A percentile compares a stretch with the other conserved stretches of the same genome.
phyloP scores from a whole-genome alignment of 2,329 filamentous ascomycete genomes.

The Apiospora hydei region DNA sequence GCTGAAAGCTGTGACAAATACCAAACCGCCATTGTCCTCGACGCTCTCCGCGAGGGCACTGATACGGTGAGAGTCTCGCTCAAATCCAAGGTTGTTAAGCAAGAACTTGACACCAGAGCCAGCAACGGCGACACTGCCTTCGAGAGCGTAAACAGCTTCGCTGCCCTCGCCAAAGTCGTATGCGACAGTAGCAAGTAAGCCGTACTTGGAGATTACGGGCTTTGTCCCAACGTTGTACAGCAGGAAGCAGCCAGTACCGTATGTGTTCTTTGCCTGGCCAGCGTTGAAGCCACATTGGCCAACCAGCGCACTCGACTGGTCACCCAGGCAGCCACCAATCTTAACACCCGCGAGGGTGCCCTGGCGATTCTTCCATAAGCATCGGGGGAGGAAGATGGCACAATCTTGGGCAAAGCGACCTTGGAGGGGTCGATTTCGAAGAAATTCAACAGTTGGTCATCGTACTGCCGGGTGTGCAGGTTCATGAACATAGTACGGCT shows the following conservation, averaged over 20 bases:
- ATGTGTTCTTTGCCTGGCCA: slow-evolving; percentile 88
- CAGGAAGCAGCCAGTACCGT: slow-evolving; percentile 88
- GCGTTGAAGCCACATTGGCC: slow-evolving; percentile 85
- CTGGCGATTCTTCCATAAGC: slow-evolving; percentile 73
- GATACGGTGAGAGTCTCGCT: slow-evolving; percentile 57
- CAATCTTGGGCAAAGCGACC: slow-evolving; percentile 80
- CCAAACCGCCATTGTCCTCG: slow-evolving; percentile 79
- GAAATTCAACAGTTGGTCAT: slow-evolving; percentile 77
- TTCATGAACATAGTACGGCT: slow-evolving; percentile 97
- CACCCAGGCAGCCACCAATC: slow-evolving; percentile 86
- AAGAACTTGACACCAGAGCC: slow-evolving; percentile 82
- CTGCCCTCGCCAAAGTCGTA: slow-evolving; percentile 75
- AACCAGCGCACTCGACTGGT: slow-evolving; percentile 86
- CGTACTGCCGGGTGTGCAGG: slow-evolving; percentile 80
- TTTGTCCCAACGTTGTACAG: slow-evolving; percentile 87
- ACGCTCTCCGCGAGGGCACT: slow-evolving; percentile 60
- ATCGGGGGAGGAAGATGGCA: slow-evolving; percentile 77
- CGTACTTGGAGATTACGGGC: slow-evolving; percentile 84
- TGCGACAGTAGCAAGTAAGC: slow-evolving; percentile 84
- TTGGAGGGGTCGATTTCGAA: slow-evolving; percentile 76
- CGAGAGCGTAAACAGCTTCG: slow-evolving; percentile 78
- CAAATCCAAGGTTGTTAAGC: slow-evolving; percentile 68
- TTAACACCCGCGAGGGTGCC: slow-evolving; percentile 73
- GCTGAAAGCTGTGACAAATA: slow-evolving; percentile 90
- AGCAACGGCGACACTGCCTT: slow-evolving; percentile 84